These are phyloP conservation scores for Talaromyces verruculosus DNA, from an alignment of 2,329 filamentous ascomycete species.

Conservation along the genomic window DNA sequence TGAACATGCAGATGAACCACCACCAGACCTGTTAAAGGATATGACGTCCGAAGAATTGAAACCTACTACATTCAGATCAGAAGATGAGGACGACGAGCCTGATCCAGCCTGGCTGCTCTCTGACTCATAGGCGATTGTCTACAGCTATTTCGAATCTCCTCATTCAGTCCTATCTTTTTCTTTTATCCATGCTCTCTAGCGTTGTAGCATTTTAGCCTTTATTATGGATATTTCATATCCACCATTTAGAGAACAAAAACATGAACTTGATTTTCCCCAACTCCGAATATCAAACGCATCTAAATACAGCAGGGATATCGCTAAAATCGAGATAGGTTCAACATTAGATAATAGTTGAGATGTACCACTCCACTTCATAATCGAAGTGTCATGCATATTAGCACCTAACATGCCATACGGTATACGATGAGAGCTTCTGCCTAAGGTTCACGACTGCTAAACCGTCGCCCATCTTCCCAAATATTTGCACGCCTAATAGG, in stretches of 20 bases:
- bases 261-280: neutral
- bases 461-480: neutral
- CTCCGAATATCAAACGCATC: slow-evolving; percentile 3
- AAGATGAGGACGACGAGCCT: slow-evolving; percentile 45
- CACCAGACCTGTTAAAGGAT: slow-evolving; percentile 39
- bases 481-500: neutral
- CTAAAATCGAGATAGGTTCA: neutral
- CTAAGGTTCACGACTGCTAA: neutral
- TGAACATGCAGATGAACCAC: slow-evolving; percentile 37
- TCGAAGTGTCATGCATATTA: too few species aligned
- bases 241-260: neutral
- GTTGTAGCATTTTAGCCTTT: neutral
- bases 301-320: slow-evolving; percentile 11
- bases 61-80: slow-evolving; percentile 30
- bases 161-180: neutral
- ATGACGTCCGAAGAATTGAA: slow-evolving; percentile 25
- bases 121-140: slow-evolving; percentile 23
- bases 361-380: neutral
- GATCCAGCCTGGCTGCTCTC: slow-evolving; percentile 47
- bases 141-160: neutral
- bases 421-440: neutral
- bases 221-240: neutral
- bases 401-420: too few species aligned
- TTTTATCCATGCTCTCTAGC: neutral
- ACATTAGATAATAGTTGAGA: slow-evolving; percentile 4